Conservation (phyloP, 83 land plant species). For the Picea abies region DNA sequence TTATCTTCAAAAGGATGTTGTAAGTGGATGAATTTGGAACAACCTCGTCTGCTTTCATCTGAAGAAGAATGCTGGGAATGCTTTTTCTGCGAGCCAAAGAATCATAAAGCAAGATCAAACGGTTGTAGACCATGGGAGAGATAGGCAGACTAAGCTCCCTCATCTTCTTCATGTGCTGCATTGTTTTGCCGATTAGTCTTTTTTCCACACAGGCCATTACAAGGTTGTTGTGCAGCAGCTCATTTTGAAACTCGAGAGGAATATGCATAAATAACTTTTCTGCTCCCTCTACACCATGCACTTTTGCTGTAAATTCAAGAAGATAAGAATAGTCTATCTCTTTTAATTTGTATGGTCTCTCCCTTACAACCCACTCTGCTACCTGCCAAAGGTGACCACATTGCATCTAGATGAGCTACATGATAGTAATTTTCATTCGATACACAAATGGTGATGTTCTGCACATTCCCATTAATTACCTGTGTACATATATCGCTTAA, state of each 20-base stretch:
- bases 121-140: conserved; percentile 59
- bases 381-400: conserved; percentile 34
- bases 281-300: conserved; percentile 61
- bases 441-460: not conserved
- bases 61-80: conserved; percentile 49
- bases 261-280: conserved; percentile 54
- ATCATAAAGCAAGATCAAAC: conserved; percentile 59
- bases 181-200: conserved; percentile 43
- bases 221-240: conserved; percentile 66
- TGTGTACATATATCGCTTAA: no score
- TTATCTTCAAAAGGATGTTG: conserved; percentile 69
- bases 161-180: conserved; percentile 74
- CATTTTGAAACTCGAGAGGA: conserved; percentile 54
- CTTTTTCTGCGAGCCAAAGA: conserved; percentile 40
- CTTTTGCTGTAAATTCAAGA: conserved; percentile 61
- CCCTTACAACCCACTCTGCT: conserved; percentile 81
- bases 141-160: conserved; percentile 56
- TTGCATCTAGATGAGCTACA: not conserved
- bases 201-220: conserved; percentile 73
- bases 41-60: conserved; percentile 74
- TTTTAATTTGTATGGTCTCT: conserved; percentile 66
- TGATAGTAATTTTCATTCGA: not conserved
- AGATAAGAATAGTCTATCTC: conserved; percentile 68
- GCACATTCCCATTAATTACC: not conserved
- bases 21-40: conserved; percentile 55